phyloP scores from a whole-genome alignment of 139 green algal species.

The Gonium pectorale region DNA sequence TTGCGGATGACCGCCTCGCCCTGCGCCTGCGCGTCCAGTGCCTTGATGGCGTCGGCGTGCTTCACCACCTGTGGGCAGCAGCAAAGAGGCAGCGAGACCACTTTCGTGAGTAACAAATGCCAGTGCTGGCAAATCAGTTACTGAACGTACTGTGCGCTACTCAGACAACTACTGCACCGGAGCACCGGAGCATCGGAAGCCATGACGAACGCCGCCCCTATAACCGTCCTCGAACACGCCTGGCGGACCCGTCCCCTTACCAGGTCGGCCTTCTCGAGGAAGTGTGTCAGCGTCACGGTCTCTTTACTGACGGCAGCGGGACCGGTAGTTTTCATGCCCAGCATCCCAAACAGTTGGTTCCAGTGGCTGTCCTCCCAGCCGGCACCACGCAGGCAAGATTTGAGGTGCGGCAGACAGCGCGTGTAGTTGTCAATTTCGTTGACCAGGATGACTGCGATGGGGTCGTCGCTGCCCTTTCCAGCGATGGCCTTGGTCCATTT shows the following conservation, averaged over 20 bases:
- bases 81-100: no score
- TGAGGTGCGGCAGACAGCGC: slow-evolving; percentile 78
- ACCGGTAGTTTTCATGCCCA: slow-evolving; percentile 72
- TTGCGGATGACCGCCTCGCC: slow-evolving; percentile 83
- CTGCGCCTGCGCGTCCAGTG: slow-evolving; percentile 78
- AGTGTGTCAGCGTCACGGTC: slow-evolving; percentile 78
- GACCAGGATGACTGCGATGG: slow-evolving; percentile 71
- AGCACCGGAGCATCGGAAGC: no score
- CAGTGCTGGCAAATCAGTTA: no score
- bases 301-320: slow-evolving; percentile 67
- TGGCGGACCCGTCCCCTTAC: background rate
- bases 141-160: no score
- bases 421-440: slow-evolving; percentile 72
- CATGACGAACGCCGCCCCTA: no score
- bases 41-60: slow-evolving; percentile 73
- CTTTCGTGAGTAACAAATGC: no score
- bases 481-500: slow-evolving; percentile 75
- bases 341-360: slow-evolving; percentile 78
- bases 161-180: no score
- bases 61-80: slow-evolving; percentile 51
- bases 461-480: slow-evolving; percentile 58
- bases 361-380: slow-evolving; percentile 86
- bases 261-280: slow-evolving; percentile 74
- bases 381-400: slow-evolving; percentile 69
- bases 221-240: background rate